Conservation (phyloP, 2,329 filamentous ascomycete species). For the Fusarium stilboides region DNA sequence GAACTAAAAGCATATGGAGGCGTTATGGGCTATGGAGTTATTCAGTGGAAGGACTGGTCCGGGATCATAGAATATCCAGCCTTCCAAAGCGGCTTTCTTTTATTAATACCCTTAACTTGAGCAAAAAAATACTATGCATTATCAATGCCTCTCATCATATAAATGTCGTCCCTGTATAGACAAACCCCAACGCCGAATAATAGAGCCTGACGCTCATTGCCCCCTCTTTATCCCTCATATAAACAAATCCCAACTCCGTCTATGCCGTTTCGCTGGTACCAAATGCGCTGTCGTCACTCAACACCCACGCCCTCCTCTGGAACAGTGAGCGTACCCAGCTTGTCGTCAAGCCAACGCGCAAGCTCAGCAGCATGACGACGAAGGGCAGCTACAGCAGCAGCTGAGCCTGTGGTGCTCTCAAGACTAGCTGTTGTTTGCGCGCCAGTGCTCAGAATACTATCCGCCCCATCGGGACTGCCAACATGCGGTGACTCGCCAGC, state of each 20-base stretch:
- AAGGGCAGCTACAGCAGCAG: conserved; percentile 66
- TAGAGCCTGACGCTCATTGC: conserved; percentile 21
- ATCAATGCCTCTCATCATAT: conserved; percentile 33
- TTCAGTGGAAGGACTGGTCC: conserved; percentile 15
- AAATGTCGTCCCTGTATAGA: conserved; percentile 43
- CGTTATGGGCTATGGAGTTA: conserved; percentile 40
- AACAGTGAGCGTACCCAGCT: conserved; percentile 67
- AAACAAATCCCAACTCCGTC: conserved; percentile 44
- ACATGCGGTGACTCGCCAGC: conserved; percentile 56
- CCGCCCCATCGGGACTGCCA: conserved; percentile 60
- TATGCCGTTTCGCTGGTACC: conserved; percentile 36
- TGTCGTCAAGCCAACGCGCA: conserved; percentile 72
- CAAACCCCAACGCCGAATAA: conserved; percentile 44
- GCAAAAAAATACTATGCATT: conserved; percentile 20
- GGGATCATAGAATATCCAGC: conserved; percentile 25
- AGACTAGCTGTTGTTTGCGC: conserved; percentile 61
- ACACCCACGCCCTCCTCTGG: conserved; percentile 67
- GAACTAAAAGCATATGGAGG: conserved; percentile 39
- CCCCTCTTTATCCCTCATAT: conserved; percentile 26
- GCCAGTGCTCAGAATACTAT: conserved; percentile 63
- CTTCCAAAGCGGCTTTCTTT: conserved; percentile 32
- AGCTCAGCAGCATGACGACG: conserved; percentile 72
- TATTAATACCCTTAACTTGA: conserved; percentile 37
- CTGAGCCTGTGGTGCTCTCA: conserved; percentile 57
- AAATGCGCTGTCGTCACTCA: conserved; percentile 41